Conservation (phyloP, 2,329 filamentous ascomycete genomes). For the Diaporthe sp. region DNA sequence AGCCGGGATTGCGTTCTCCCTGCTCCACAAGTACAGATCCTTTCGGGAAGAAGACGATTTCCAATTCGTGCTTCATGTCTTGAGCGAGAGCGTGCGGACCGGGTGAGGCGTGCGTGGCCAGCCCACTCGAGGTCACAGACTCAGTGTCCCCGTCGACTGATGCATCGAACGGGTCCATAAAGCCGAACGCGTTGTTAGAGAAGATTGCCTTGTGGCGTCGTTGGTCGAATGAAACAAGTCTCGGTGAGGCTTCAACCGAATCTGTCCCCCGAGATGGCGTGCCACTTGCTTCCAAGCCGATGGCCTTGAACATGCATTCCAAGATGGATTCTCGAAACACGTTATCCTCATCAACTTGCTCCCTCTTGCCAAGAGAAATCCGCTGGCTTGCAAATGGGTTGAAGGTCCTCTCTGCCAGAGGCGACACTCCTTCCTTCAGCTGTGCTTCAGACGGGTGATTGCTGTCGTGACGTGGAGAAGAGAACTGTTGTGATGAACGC, state of each 20-base stretch:
- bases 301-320: slow-evolving; percentile 95
- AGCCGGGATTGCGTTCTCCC: slow-evolving; percentile 93
- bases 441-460: slow-evolving; percentile 50
- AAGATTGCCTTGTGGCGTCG: slow-evolving; percentile 84
- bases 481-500: slow-evolving; percentile 54
- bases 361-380: slow-evolving; percentile 75
- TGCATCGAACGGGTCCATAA: slow-evolving; percentile 86
- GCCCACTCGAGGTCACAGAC: slow-evolving; percentile 80
- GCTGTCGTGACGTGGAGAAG: slow-evolving; percentile 46
- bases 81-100: slow-evolving; percentile 77
- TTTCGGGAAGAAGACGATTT: slow-evolving; percentile 97
- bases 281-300: slow-evolving; percentile 81
- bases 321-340: slow-evolving; percentile 91
- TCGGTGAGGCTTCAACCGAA: slow-evolving; percentile 88
- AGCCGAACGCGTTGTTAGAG: slow-evolving; percentile 87
- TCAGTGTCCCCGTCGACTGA: slow-evolving; percentile 87
- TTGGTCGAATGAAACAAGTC: slow-evolving; percentile 86
- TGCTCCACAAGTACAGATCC: slow-evolving; percentile 95
- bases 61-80: slow-evolving; percentile 91
- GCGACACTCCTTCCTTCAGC: slow-evolving; percentile 56
- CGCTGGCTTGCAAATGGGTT: slow-evolving; percentile 70
- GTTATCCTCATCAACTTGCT: slow-evolving; percentile 88
- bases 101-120: slow-evolving; percentile 71
- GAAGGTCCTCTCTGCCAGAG: slow-evolving; percentile 64
- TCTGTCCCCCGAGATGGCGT: slow-evolving; percentile 75